A percentile compares a stretch with the other conserved stretches of the same genome.
These are phyloP conservation scores for Hemisphaericaspora xylanilytica DNA, from an alignment of 1,139 yeast genomes.

Conservation along the genomic window DNA sequence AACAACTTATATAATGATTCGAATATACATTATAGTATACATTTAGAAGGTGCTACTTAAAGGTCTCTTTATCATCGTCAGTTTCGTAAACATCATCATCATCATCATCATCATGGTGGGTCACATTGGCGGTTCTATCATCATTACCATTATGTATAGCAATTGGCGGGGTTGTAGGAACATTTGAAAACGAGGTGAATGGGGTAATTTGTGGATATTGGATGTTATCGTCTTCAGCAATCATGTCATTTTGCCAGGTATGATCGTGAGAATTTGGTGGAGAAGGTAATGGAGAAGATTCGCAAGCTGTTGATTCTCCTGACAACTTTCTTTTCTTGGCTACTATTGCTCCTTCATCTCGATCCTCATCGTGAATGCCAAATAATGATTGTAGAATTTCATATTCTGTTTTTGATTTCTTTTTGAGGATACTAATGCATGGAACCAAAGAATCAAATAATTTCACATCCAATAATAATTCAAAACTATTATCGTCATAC, in stretches of 20 bases:
- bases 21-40: not conserved
- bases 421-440: slow-evolving; percentile 11
- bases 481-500: slow-evolving; percentile 19
- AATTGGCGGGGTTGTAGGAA: not conserved
- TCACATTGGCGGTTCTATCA: too few species aligned
- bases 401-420: slow-evolving; percentile 6
- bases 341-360: slow-evolving; percentile 1
- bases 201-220: not conserved
- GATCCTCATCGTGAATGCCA: slow-evolving; percentile 5
- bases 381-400: slow-evolving; percentile 8
- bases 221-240: not conserved
- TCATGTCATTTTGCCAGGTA: not conserved
- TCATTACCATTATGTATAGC: not conserved
- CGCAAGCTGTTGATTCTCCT: not conserved
- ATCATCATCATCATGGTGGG: slow-evolving; percentile 1
- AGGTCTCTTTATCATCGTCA: slow-evolving; percentile 1
- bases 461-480: slow-evolving; percentile 14
- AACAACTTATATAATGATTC: too few species aligned
- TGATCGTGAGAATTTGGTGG: not conserved
- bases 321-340: slow-evolving; percentile 7
- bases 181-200: not conserved
- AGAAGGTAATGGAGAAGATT: not conserved
- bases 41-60: not conserved
- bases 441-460: slow-evolving; percentile 14
- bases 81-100: slow-evolving; percentile 1